phyloP scores from a whole-genome alignment of 2,329 filamentous ascomycete species.

The Penicillium sp. region DNA sequence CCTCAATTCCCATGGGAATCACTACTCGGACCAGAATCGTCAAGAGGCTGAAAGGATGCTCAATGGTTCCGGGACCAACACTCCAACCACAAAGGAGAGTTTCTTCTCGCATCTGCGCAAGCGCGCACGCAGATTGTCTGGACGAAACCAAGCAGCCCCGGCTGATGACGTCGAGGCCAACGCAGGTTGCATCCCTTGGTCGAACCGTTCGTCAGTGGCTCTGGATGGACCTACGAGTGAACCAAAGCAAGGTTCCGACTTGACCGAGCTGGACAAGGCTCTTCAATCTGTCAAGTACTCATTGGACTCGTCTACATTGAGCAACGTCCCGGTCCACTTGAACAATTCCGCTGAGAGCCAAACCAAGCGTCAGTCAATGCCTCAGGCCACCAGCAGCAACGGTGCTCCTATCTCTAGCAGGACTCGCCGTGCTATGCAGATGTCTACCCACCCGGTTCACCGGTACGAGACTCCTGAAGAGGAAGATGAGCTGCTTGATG shows the following conservation, averaged over 20 bases:
- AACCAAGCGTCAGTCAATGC: slow-evolving; percentile 41
- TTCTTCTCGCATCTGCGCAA: slow-evolving; percentile 98
- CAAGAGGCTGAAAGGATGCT: slow-evolving; percentile 88
- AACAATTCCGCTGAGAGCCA: slow-evolving; percentile 29
- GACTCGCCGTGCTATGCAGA: slow-evolving; percentile 70
- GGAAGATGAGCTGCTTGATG: slow-evolving; percentile 91
- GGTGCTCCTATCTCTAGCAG: slow-evolving; percentile 67
- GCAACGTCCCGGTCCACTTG: slow-evolving; percentile 39
- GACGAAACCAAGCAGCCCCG: slow-evolving; percentile 79
- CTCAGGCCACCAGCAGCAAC: slow-evolving; percentile 29
- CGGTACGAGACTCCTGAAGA: slow-evolving; percentile 94
- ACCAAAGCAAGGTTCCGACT: slow-evolving; percentile 49
- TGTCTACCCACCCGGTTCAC: slow-evolving; percentile 68
- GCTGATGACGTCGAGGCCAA: slow-evolving; percentile 90
- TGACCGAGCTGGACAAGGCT: slow-evolving; percentile 60
- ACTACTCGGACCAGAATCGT: slow-evolving; percentile 85
- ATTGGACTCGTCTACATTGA: slow-evolving; percentile 46
- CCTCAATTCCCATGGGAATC: slow-evolving; percentile 84
- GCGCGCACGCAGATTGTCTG: slow-evolving; percentile 85
- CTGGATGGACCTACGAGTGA: slow-evolving; percentile 60
- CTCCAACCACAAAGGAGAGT: slow-evolving; percentile 80
- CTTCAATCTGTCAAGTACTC: slow-evolving; percentile 60
- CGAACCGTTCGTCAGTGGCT: slow-evolving; percentile 78
- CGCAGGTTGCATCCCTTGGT: slow-evolving; percentile 86
- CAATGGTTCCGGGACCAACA: slow-evolving; percentile 73